Evolutionary conservation across 305 asterid species (phyloP).

Genomic region (Stenogyne calaminthoides): DNA sequence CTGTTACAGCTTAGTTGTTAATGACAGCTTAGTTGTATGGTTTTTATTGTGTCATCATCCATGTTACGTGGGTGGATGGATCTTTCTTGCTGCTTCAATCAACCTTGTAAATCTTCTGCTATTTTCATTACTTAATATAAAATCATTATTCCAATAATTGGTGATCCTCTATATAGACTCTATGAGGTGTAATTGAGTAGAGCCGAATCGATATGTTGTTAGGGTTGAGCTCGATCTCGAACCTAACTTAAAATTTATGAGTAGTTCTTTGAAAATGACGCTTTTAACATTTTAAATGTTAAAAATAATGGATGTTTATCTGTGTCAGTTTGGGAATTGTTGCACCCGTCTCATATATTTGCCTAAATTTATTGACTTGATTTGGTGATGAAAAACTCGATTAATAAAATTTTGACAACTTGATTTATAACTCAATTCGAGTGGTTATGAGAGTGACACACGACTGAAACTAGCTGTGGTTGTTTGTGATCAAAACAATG

Average conservation of each 20-base stretch:
- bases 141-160: constrained; percentile 25
- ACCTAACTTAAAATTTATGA: too few species aligned
- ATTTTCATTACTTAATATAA: constrained; percentile 11
- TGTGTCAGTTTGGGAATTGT: too few species aligned
- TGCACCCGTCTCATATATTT: too few species aligned
- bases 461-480: background rate
- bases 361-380: too few species aligned
- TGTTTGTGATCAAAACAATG: background rate
- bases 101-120: constrained; percentile 23
- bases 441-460: background rate
- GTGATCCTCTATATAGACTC: too few species aligned
- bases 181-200: too few species aligned
- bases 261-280: too few species aligned
- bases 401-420: background rate
- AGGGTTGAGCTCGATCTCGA: too few species aligned
- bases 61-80: constrained; percentile 13
- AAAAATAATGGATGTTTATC: too few species aligned
- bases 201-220: too few species aligned
- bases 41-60: constrained; percentile 2
- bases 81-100: constrained; percentile 22
- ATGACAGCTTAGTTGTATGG: constrained; percentile 40
- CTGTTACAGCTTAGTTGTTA: constrained; percentile 53
- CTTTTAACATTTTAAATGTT: too few species aligned
- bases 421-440: background rate
- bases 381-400: too few species aligned